A percentile compares a stretch with the other conserved stretches of the same genome.
These are phyloP conservation scores for Alnus rubra DNA, from an alignment of 306 rosid species.

Conservation along the genomic window DNA sequence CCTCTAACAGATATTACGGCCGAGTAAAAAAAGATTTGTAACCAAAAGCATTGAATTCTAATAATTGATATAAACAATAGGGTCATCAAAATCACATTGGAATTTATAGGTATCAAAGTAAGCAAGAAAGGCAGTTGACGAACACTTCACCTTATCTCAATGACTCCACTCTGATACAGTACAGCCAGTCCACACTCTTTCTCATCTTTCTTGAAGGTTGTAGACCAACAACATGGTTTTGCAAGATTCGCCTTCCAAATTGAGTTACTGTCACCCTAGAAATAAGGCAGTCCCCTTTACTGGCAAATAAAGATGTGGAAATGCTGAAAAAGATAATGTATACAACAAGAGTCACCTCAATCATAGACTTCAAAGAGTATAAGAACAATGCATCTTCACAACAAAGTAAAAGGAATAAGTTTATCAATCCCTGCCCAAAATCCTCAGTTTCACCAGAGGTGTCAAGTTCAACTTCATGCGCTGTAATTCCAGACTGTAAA, in stretches of 20 bases:
- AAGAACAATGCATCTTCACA: constrained; percentile 64
- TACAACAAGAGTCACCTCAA: constrained; percentile 53
- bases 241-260: constrained; percentile 56
- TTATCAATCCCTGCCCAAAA: constrained; percentile 35
- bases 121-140: constrained; percentile 15
- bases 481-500: constrained; percentile 45
- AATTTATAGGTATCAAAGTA: constrained; percentile 10
- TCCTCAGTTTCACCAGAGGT: constrained; percentile 37
- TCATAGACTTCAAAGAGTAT: constrained; percentile 51
- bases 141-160: constrained; percentile 77
- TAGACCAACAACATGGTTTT: constrained; percentile 75
- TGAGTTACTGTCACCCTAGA: constrained; percentile 60
- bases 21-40: constrained; percentile 7
- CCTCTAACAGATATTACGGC: constrained; percentile 17
- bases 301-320: constrained; percentile 22
- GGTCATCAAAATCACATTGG: constrained; percentile 2
- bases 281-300: constrained; percentile 29
- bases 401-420: constrained; percentile 59
- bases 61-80: background rate
- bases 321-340: constrained; percentile 28
- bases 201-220: constrained; percentile 60
- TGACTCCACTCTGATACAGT: constrained; percentile 69
- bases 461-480: constrained; percentile 39
- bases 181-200: constrained; percentile 55
- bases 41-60: constrained; percentile 21